Conservation (phyloP, 1,139 yeast genomes). For the Debaryomyces coudertii region DNA sequence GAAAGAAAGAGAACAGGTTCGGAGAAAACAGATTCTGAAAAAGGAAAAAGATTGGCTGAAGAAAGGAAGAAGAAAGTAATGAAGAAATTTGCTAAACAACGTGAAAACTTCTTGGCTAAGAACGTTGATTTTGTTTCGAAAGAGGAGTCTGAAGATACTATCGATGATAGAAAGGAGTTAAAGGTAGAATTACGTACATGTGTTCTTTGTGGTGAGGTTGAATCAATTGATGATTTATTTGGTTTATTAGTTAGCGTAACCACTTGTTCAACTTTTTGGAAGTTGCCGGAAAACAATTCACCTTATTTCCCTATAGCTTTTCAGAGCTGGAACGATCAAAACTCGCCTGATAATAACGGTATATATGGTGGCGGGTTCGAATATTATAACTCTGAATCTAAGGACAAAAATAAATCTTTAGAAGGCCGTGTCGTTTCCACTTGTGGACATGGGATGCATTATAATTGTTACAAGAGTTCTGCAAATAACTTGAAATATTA, state of each 20-base stretch:
- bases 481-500: conserved; percentile 33
- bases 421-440: conserved; percentile 49
- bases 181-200: conserved; percentile 43
- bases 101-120: conserved; percentile 40
- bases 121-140: conserved; percentile 26
- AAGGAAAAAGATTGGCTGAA: conserved; percentile 44
- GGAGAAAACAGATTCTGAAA: conserved; percentile 39
- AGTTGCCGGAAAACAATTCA: conserved; percentile 37
- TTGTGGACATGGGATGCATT: conserved; percentile 75
- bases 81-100: conserved; percentile 46
- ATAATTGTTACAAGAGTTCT: conserved; percentile 49
- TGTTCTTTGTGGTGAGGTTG: conserved; percentile 68
- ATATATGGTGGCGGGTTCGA: conserved; percentile 34
- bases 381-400: conserved; percentile 14
- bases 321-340: conserved; percentile 27
- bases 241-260: conserved; percentile 55
- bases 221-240: conserved; percentile 46
- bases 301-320: conserved; percentile 25
- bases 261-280: conserved; percentile 48
- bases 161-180: conserved; percentile 12
- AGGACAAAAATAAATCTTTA: conserved; percentile 16
- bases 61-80: conserved; percentile 41
- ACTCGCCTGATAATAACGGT: conserved; percentile 13
- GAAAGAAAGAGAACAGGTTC: conserved; percentile 29
- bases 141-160: conserved; percentile 14